Conservation (phyloP, 73 alveolate genomes). For the Paramecium pentaurelia region DNA sequence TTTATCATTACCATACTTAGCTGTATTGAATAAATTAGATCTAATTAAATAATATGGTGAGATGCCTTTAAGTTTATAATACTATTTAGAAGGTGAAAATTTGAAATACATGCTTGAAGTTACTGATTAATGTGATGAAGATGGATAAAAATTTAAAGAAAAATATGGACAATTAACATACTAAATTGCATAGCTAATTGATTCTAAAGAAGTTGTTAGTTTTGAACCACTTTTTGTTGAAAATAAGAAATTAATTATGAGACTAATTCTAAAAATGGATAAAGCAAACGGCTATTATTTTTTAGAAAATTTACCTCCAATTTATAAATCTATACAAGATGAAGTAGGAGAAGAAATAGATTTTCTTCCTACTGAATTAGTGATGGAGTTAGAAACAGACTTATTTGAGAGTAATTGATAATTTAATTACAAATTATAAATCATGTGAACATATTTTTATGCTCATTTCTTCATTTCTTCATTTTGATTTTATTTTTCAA, state of each 20-base stretch:
- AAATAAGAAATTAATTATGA: conserved; percentile 15
- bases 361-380: conserved; percentile 26
- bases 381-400: conserved; percentile 9
- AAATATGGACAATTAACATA: background rate
- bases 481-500: no score
- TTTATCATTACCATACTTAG: background rate
- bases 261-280: conserved; percentile 18
- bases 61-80: conserved; percentile 22
- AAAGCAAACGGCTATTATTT: conserved; percentile 19
- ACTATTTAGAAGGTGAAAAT: conserved; percentile 26
- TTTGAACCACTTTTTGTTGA: conserved; percentile 18
- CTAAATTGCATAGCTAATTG: background rate
- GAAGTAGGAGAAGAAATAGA: conserved; percentile 35
- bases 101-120: background rate
- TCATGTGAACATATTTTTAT: no score
- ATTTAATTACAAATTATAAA: no score
- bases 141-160: background rate
- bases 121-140: background rate
- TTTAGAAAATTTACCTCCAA: background rate
- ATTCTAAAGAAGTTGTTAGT: background rate
- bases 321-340: background rate
- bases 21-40: conserved; percentile 4
- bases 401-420: background rate
- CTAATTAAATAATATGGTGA: conserved; percentile 7
- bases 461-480: no score